These are phyloP conservation scores for Stereocaulon alpinum DNA, from an alignment of 495 filamentous ascomycete species.

Conservation along the genomic window DNA sequence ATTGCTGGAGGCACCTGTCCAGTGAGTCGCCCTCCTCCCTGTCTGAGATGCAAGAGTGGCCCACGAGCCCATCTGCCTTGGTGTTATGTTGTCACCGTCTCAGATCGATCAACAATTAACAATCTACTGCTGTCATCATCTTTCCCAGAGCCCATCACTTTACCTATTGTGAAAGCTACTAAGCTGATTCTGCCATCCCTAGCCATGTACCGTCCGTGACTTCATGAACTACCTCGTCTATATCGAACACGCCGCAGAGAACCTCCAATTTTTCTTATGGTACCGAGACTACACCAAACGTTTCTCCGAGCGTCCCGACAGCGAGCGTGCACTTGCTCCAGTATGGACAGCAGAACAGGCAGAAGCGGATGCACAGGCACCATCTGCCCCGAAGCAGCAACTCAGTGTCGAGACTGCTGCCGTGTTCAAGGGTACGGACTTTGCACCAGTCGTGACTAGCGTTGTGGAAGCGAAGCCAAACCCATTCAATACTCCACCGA, in stretches of 20 bases:
- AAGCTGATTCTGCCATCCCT: slow-evolving; percentile 6
- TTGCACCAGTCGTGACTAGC: slow-evolving; percentile 33
- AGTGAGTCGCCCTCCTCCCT: slow-evolving; percentile 39
- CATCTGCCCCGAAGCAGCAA: slow-evolving; percentile 21
- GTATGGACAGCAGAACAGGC: slow-evolving; percentile 52
- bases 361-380: slow-evolving; percentile 31
- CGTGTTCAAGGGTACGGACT: slow-evolving; percentile 51
- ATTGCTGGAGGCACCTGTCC: slow-evolving; percentile 64
- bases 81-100: neutral
- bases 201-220: slow-evolving; percentile 65
- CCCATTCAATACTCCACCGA: slow-evolving; percentile 47
- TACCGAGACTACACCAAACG: slow-evolving; percentile 52
- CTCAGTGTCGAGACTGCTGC: slow-evolving; percentile 29
- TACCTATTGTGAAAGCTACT: neutral
- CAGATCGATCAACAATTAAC: slow-evolving; percentile 3
- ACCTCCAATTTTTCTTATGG: slow-evolving; percentile 75
- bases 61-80: neutral
- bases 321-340: slow-evolving; percentile 46
- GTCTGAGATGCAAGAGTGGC: neutral
- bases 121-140: neutral
- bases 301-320: slow-evolving; percentile 42
- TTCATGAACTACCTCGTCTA: slow-evolving; percentile 76
- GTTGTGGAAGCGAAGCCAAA: slow-evolving; percentile 30
- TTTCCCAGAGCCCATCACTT: neutral
- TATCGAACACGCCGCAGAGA: slow-evolving; percentile 64